Percentiles rank a stretch among this genome's conserved stretches.
Conservation (phyloP, 2,329 filamentous ascomycete genomes). For the Endoconidiophora laricicola region DNA sequence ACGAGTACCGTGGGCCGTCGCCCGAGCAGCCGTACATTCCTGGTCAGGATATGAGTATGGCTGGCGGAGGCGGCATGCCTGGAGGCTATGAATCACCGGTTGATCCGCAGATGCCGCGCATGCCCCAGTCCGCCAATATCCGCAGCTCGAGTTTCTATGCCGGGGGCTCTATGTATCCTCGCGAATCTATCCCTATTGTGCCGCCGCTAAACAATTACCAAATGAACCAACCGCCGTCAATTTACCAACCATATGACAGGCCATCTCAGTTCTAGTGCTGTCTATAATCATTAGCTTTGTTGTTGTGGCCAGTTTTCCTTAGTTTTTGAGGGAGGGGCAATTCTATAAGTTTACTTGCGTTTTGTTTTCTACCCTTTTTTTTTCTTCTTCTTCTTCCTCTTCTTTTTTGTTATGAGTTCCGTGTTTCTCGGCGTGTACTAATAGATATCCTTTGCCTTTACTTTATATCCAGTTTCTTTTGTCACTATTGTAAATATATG, state of each 20-base stretch:
- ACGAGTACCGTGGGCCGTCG: background rate
- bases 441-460: background rate
- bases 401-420: background rate
- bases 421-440: background rate
- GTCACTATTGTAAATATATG: background rate
- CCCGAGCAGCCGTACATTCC: conserved; percentile 1
- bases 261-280: background rate
- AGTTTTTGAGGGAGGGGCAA: background rate
- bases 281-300: background rate
- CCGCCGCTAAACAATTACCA: background rate
- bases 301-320: background rate
- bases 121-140: background rate
- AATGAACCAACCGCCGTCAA: background rate
- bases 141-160: conserved; percentile 1
- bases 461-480: no score
- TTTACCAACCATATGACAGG: background rate
- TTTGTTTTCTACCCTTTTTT: background rate
- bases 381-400: background rate
- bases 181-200: conserved; percentile 5
- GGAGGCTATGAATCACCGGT: conserved; percentile 2
- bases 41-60: background rate
- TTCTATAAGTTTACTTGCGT: background rate
- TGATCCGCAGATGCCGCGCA: background rate
- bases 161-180: background rate
- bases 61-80: background rate